Percentiles rank a stretch among this genome's conserved stretches.
Evolutionary conservation across 192 early-diverging fungal genomes (phyloP).

Genomic region (Helicostylum pulchrum): DNA sequence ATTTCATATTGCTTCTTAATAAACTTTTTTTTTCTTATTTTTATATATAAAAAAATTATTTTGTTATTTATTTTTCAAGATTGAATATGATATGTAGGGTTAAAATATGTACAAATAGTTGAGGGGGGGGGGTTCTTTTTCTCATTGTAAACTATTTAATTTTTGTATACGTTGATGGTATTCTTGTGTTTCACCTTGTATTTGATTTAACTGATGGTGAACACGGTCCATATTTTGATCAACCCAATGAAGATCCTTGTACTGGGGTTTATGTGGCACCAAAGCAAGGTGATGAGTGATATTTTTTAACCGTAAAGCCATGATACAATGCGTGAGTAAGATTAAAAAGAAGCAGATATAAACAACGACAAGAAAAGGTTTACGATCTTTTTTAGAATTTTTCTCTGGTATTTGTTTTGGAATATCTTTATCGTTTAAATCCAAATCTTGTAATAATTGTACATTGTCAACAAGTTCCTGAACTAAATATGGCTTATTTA

Average conservation of each 20-base stretch:
- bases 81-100: too few species aligned
- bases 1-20: too few species aligned
- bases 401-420: too few species aligned
- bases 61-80: not conserved
- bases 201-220: conserved; percentile 4
- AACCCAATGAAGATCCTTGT: conserved; percentile 5
- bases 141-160: conserved; percentile 6
- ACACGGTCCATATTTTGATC: conserved; percentile 3
- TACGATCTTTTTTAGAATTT: not conserved
- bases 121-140: not conserved
- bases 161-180: conserved; percentile 9
- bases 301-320: conserved; percentile 9
- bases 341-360: conserved; percentile 5
- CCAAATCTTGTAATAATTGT: not conserved
- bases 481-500: not conserved
- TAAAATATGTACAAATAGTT: too few species aligned
- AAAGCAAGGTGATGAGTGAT: conserved; percentile 2
- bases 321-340: not conserved
- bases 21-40: not conserved
- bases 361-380: not conserved
- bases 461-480: not conserved
- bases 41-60: too few species aligned
- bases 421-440: not conserved
- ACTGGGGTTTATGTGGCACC: not conserved
- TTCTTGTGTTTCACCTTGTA: not conserved